Evolutionary conservation across 495 filamentous ascomycete species (phyloP), one percentile per base, ranked within the genome.

Genomic region (Neurospora tetraspora): DNA sequence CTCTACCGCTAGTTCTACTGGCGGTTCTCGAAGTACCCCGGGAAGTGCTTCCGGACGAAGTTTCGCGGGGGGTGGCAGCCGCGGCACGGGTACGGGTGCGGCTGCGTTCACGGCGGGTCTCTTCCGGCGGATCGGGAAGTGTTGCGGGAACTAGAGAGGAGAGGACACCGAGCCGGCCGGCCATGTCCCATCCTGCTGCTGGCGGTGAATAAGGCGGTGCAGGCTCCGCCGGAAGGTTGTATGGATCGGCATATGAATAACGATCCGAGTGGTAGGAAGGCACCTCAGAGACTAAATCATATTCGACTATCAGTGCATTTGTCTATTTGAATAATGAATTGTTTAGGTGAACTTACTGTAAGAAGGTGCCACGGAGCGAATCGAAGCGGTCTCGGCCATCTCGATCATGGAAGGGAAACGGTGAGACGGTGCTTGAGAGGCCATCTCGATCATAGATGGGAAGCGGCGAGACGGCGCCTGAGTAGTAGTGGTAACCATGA

Each of bases 361-460:
- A 9, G 86, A 87, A 2, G 86, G 86, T 5, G 85, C 84, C 4
- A 84, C 83, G n/a, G 85, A 86, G 53, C 81, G 81, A 69, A 86
- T 83, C 23, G 85, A 87, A 9, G 84, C 84, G n/a, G 85, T 86
- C 74, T 87, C 85, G 53, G 53, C 53, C 53, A 61, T 61, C 23
- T 61, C 53, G 12, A 61, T 61, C 53, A 61, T 61, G 7, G 53
- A 61, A 61, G 53, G 53, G 23, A 61, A 61, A 61, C 23, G 53
- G 23, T 27, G 53, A 61, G 53, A 14, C 12, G 53, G 53, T 34
- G 53, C 23, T 34, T 61, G 53, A 27, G 53, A 61, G 53, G 53
- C 53, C 53, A 61, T 31, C 53, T 61, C 53, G 23, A 61, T 61
- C 53, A 61, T 61, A 34, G 53, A 61, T 0, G 53, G 53, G 53